Conservation (phyloP, 257 asterid species). For the Przewalskia tangutica region DNA sequence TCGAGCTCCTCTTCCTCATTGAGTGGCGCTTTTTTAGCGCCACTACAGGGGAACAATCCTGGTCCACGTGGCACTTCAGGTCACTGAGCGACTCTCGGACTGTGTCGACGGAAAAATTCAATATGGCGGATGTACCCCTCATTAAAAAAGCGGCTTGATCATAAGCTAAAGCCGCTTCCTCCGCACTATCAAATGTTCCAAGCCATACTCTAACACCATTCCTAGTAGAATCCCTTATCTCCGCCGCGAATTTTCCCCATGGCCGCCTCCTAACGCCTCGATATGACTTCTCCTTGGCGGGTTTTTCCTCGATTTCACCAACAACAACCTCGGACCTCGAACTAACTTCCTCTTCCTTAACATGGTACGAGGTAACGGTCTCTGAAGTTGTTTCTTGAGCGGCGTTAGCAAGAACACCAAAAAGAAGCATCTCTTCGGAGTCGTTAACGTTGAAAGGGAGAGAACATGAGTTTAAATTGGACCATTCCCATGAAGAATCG, state of each 20-base stretch:
- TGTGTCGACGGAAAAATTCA: constrained; percentile 60
- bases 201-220: constrained; percentile 72
- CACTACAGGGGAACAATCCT: constrained; percentile 54
- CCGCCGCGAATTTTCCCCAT: constrained; percentile 91
- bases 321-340: constrained; percentile 15
- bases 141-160: constrained; percentile 79
- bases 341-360: constrained; percentile 34
- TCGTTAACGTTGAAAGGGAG: constrained; percentile 42
- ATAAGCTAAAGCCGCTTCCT: constrained; percentile 80
- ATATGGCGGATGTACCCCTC: constrained; percentile 52
- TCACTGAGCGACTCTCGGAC: constrained; percentile 54
- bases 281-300: constrained; percentile 26
- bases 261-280: constrained; percentile 76
- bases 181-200: constrained; percentile 74
- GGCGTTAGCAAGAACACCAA: constrained; percentile 26
- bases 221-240: constrained; percentile 76
- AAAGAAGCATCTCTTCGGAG: constrained; percentile 44
- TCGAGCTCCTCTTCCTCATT: constrained; percentile 27
- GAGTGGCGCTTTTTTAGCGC: constrained; percentile 68
- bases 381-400: constrained; percentile 25
- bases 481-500: constrained; percentile 14
- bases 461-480: constrained; percentile 1
- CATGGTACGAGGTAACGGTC: constrained; percentile 23
- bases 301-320: background rate
- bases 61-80: constrained; percentile 21